Evolutionary conservation across 768 basidiomycete genomes (phyloP), one percentile per base, ranked within the genome.

Genomic region (Piloderma croceum): DNA sequence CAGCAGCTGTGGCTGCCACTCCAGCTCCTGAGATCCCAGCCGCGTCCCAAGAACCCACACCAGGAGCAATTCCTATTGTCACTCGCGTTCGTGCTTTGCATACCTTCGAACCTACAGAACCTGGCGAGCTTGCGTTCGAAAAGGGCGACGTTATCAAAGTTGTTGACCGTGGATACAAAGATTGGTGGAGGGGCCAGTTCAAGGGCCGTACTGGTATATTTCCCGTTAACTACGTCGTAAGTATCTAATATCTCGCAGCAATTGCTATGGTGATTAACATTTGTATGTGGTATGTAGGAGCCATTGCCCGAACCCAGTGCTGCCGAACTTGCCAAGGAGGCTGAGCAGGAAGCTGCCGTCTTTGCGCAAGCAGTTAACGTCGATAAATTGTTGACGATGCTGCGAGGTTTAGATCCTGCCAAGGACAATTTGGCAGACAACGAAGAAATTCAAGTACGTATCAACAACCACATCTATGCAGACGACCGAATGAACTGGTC

Each of bases 171-270:
- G 85, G 83, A 18, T 94, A 94, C 61, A 85, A 89, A 52, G 91
- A 96, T 57, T 98, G 94, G 94, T 97, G 92, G 90, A 66, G 90
- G 18, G 94, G 94, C 1, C 91, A 96, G 50, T 61, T 93, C 33
- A 86, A 81, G 54, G 92, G 90, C 0, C 68, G 87, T 43, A 90
- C 91, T 3, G 91, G 91, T 32, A 98, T 98, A 34, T 97, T 98
- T 62, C 94, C 94, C 0, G 90, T 94, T 15, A 96, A 94, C 59
- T 96, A 97, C 65, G 90, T 97, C 51, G 90, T 89, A 52, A 6
- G 83, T 73, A 25, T 44, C 23, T 27, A 22, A 36, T 25, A 24
- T 36, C 25, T 36, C 31, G 6, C 13, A 17, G 13, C 5, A 34
- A 23, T 36, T 24, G 15, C 24, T 25, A 23, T 17, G 12, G 11